Percentiles rank a stretch among this genome's conserved stretches.
Conservation (phyloP, 371 early-diverging fungal species). For the Mortierella polycephala region DNA sequence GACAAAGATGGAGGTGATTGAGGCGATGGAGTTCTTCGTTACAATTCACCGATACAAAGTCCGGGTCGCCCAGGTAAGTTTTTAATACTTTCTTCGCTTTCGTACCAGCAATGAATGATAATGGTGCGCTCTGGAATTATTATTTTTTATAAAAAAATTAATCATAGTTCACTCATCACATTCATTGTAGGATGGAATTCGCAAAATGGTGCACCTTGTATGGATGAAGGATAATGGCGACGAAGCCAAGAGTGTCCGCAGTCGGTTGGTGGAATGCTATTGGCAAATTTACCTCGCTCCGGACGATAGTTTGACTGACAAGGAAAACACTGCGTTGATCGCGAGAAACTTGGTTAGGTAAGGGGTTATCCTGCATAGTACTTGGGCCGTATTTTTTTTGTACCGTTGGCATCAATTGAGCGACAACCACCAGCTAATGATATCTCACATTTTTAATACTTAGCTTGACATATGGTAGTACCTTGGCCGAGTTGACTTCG, state of each 20-base stretch:
- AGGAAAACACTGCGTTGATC: slow-evolving; percentile 73
- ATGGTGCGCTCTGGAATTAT: not conserved
- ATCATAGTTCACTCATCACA: not conserved
- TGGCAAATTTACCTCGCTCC: slow-evolving; percentile 81
- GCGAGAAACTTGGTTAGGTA: slow-evolving; percentile 78
- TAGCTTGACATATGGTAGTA: slow-evolving; percentile 84
- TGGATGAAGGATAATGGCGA: slow-evolving; percentile 91
- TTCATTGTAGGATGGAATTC: slow-evolving; percentile 78
- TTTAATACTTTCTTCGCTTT: not conserved
- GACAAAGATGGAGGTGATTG: slow-evolving; percentile 91
- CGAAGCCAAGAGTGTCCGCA: slow-evolving; percentile 85
- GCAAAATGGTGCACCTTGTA: slow-evolving; percentile 94
- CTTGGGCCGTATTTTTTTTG: not conserved
- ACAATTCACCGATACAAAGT: slow-evolving; percentile 84
- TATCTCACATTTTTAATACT: not conserved
- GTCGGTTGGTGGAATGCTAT: slow-evolving; percentile 83
- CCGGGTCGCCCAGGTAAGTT: slow-evolving; percentile 75
- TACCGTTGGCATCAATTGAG: not conserved
- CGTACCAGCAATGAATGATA: not conserved
- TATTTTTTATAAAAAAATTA: not conserved
- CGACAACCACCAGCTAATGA: not conserved
- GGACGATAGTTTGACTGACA: slow-evolving; percentile 61
- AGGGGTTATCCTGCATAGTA: not conserved
- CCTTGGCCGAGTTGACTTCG: slow-evolving; percentile 92
- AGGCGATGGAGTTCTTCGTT: slow-evolving; percentile 95